Base-by-base conservation (phyloP, 805 yeast genomes). In the Sporopachydermia lactativora region DNA sequence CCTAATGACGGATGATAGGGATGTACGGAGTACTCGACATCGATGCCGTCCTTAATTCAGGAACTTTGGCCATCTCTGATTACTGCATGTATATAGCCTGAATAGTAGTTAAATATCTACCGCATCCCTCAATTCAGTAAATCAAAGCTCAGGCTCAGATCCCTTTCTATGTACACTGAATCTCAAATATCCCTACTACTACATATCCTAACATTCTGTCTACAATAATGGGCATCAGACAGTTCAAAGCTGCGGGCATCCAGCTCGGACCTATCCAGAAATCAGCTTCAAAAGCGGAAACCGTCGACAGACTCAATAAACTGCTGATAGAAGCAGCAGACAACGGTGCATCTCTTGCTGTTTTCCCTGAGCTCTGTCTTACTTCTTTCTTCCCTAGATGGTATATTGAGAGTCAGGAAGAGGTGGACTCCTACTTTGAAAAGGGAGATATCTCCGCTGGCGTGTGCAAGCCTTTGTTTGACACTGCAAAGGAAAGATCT, bases 371-470 rank as follows among this genome's bases (percentile, higher is more conserved):
- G 44, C 47, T 60, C n/a, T 49, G 58, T 3, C 47, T 62, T 15
- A 58, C 65, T 1, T 50, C 63, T 1, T 62, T 61, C 43, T 61
- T 61, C 45, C 63, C 66, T 38, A 50, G 63, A 41, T 58, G 61
- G 60, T 46, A 39, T 34, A 57, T 61, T 38, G 54, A 56, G 34
- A 44, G 54, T 5, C 62, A 57, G 43, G 53, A 51, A 14, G 65
- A 61, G 42, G 52, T 60, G 5, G 65, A 62, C 44, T 44, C 48
- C 2, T 62, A 47, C 42, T 61, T 60, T 38, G 65, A 60, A 42
- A 51, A 49, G 28, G 63, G 65, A 13, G 64, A 61, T 39, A 50
- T 61, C 36, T 46, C 59, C 13, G 39, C 50, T 39, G 52, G 47
- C 19, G 54, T 45, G 2, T 43, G 54, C 13, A 54, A 52, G 38